Percentiles rank a stretch among this genome's conserved stretches.
Evolutionary conservation across 805 yeast species (phyloP).

Genomic region (Candida boleticola): DNA sequence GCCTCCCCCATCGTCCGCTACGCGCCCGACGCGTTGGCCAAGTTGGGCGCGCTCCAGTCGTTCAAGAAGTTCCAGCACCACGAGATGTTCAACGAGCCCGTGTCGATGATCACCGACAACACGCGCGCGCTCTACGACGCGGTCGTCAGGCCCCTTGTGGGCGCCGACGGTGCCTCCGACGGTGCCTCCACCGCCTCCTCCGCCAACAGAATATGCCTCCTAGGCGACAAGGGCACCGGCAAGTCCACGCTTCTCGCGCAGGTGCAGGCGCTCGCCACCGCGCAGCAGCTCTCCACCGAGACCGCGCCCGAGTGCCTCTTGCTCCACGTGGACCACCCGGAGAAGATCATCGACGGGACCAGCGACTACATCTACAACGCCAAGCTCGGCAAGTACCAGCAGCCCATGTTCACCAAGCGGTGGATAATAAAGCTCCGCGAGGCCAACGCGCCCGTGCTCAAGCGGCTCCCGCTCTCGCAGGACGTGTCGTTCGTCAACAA

Average conservation of each 20-base stretch:
- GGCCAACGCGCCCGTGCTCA: constrained; percentile 34
- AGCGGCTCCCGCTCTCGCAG: constrained; percentile 31
- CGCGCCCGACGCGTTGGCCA: constrained; percentile 37
- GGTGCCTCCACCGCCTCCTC: constrained; percentile 19
- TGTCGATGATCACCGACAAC: constrained; percentile 54
- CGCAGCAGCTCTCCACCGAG: constrained; percentile 29
- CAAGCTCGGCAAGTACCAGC: constrained; percentile 53
- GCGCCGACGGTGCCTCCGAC: constrained; percentile 12
- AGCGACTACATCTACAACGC: constrained; percentile 62
- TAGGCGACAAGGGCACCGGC: constrained; percentile 77
- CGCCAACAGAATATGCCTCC: constrained; percentile 51
- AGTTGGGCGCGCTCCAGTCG: constrained; percentile 54
- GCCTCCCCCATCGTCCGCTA: constrained; percentile 28
- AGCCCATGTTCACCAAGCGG: constrained; percentile 72
- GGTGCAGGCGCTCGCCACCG: constrained; percentile 53
- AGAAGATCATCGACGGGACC: constrained; percentile 65
- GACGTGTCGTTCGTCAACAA: constrained; percentile 33
- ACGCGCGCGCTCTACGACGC: constrained; percentile 23
- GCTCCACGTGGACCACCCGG: constrained; percentile 64
- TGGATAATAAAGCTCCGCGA: constrained; percentile 49
- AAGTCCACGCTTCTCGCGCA: constrained; percentile 74
- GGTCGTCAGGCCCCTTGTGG: background rate
- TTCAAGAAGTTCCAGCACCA: constrained; percentile 67
- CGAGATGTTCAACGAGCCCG: constrained; percentile 61
- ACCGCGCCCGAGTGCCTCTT: constrained; percentile 30